Conservation (phyloP, 2,329 filamentous ascomycete genomes). For the Sclerotinia glacialis region DNA sequence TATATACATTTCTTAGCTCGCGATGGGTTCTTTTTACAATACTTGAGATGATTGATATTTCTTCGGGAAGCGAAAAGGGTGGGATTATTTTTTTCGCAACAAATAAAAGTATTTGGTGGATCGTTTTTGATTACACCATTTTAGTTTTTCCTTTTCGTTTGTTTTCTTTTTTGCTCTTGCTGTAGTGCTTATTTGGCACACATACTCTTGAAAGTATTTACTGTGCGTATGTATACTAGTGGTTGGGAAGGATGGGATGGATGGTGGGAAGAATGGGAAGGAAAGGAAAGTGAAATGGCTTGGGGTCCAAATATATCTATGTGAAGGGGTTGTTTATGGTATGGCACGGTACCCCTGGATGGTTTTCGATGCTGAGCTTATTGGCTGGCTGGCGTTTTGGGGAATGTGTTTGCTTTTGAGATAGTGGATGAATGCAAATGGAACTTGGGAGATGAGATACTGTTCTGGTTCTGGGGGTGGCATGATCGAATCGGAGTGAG, state of each 20-base stretch:
- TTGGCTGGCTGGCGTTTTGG: conserved; percentile 12
- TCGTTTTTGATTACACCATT: not conserved
- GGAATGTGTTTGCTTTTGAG: not conserved
- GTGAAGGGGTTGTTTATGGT: conserved; percentile 7
- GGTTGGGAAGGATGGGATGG: not conserved
- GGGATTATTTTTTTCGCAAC: conserved; percentile 6
- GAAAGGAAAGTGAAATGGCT: conserved; percentile 2
- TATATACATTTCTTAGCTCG: conserved; percentile 22
- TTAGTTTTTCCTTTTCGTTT: not conserved
- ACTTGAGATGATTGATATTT: conserved; percentile 15
- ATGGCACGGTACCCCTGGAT: conserved; percentile 3
- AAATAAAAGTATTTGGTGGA: conserved; percentile 14
- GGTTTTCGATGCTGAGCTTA: not conserved
- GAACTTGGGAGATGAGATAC: not conserved
- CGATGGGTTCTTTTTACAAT: not conserved
- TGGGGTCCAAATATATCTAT: conserved; percentile 9
- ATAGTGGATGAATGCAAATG: not conserved
- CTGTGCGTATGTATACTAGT: conserved; percentile 15
- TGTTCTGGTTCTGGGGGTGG: not conserved
- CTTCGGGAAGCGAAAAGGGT: conserved; percentile 4
- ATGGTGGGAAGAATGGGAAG: not conserved
- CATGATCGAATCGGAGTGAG: not conserved
- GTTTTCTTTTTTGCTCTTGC: not conserved
- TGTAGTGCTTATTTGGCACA: conserved; percentile 12
- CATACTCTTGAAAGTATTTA: conserved; percentile 12